These are phyloP conservation scores for Arthrobotrys sinensis DNA, from an alignment of 2,329 filamentous ascomycete species.

Conservation along the genomic window DNA sequence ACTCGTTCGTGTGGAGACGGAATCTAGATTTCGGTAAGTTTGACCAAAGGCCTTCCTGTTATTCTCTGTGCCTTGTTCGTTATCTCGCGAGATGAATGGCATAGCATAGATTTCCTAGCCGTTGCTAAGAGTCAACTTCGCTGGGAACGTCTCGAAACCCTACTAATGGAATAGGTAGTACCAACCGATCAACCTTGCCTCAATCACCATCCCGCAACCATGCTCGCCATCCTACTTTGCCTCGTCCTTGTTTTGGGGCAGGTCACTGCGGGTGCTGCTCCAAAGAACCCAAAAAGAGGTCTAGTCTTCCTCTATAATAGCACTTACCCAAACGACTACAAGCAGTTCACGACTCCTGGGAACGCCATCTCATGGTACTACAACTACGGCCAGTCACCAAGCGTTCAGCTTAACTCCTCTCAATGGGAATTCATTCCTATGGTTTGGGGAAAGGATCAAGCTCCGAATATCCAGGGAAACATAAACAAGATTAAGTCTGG, in stretches of 20 bases:
- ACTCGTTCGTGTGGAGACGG: too few species aligned
- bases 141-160: too few species aligned
- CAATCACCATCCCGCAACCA: background rate
- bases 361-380: conserved; percentile 29
- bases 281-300: conserved; percentile 10
- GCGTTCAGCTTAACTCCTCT: conserved; percentile 9
- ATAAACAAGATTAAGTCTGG: conserved; percentile 21
- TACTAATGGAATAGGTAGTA: too few species aligned
- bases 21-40: too few species aligned
- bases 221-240: background rate
- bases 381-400: conserved; percentile 34
- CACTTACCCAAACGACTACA: conserved; percentile 20
- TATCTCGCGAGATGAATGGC: too few species aligned
- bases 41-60: too few species aligned
- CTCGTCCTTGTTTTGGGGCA: conserved; percentile 1
- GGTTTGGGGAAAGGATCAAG: conserved; percentile 31
- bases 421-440: conserved; percentile 29
- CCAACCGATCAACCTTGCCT: background rate
- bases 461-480: background rate
- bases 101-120: too few species aligned
- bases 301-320: conserved; percentile 24
- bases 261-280: background rate
- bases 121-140: too few species aligned
- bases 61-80: too few species aligned
- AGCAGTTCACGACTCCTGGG: background rate